A percentile compares a stretch with the other conserved stretches of the same genome.
Evolutionary conservation across 2,329 filamentous ascomycete species (phyloP).

Genomic region (Trichoderma brevicompactum): DNA sequence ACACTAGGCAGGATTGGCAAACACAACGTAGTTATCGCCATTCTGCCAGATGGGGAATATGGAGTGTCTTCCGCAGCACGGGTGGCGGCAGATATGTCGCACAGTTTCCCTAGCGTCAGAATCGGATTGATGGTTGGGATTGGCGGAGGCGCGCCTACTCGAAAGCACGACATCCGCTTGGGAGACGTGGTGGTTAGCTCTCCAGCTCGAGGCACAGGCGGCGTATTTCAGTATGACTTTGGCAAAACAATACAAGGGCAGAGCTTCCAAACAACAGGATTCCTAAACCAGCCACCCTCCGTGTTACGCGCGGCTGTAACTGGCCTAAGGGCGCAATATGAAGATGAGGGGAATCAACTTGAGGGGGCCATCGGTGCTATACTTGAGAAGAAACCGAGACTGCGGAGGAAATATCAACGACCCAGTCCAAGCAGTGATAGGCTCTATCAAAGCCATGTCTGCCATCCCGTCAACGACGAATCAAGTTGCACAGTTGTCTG

Average conservation of each 20-base stretch:
- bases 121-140: slow-evolving; percentile 41
- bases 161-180: slow-evolving; percentile 35
- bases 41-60: slow-evolving; percentile 32
- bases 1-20: slow-evolving; percentile 32
- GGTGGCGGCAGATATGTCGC: slow-evolving; percentile 28
- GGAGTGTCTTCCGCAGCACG: slow-evolving; percentile 31
- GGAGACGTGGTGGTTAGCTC: slow-evolving; percentile 38
- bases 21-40: slow-evolving; percentile 38
- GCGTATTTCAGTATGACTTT: too few species aligned
- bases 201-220: slow-evolving; percentile 18
- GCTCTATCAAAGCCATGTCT: too few species aligned
- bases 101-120: slow-evolving; percentile 32
- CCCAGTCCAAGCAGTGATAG: too few species aligned
- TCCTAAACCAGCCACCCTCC: too few species aligned
- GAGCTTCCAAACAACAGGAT: too few species aligned
- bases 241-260: too few species aligned
- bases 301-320: slow-evolving; percentile 3
- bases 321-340: slow-evolving; percentile 34
- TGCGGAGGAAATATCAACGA: too few species aligned
- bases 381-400: too few species aligned
- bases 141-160: slow-evolving; percentile 46
- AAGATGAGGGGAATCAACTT: slow-evolving; percentile 30
- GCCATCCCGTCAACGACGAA: too few species aligned
- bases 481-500: too few species aligned
- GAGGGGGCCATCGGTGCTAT: too few species aligned